These are phyloP conservation scores for Candida neerlandica DNA, from an alignment of 1,139 yeast species.

Conservation along the genomic window DNA sequence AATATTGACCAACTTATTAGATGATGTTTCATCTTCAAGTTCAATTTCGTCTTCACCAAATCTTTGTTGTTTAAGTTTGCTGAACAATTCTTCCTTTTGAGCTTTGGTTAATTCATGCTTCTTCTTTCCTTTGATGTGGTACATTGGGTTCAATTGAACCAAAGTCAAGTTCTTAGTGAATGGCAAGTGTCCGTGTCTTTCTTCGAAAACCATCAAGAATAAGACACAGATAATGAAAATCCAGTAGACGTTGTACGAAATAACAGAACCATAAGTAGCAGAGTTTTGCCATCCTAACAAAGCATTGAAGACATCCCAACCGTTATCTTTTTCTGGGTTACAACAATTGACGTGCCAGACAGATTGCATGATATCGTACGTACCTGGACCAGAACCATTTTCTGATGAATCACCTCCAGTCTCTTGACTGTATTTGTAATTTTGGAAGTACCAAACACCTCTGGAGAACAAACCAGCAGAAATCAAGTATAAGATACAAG, in stretches of 20 bases:
- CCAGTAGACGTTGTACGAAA: conserved; percentile 84
- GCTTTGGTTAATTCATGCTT: conserved; percentile 55
- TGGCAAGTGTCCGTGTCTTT: conserved; percentile 48
- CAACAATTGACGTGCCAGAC: conserved; percentile 94
- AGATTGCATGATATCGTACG: conserved; percentile 67
- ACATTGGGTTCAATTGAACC: conserved; percentile 67
- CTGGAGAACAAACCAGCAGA: conserved; percentile 84
- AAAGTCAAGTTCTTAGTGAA: conserved; percentile 51
- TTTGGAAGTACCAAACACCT: conserved; percentile 82
- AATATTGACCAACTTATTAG: conserved; percentile 1
- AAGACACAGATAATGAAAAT: conserved; percentile 54
- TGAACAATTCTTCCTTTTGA: conserved; percentile 58
- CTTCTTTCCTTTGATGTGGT: conserved; percentile 68
- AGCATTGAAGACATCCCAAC: conserved; percentile 89
- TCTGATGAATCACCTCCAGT: conserved; percentile 89
- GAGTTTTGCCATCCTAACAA: conserved; percentile 89
- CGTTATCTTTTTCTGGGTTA: conserved; percentile 79
- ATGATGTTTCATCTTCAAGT: conserved; percentile 13
- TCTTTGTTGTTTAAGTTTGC: conserved; percentile 32
- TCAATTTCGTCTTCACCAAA: conserved; percentile 19
- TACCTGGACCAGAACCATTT: conserved; percentile 84
- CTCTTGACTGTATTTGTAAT: conserved; percentile 54
- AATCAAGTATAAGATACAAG: conserved; percentile 76
- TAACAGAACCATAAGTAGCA: conserved; percentile 81
- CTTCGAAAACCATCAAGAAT: conserved; percentile 63